phyloP scores from a whole-genome alignment of 805 yeast genomes.

The Wickerhamomyces ciferrii region DNA sequence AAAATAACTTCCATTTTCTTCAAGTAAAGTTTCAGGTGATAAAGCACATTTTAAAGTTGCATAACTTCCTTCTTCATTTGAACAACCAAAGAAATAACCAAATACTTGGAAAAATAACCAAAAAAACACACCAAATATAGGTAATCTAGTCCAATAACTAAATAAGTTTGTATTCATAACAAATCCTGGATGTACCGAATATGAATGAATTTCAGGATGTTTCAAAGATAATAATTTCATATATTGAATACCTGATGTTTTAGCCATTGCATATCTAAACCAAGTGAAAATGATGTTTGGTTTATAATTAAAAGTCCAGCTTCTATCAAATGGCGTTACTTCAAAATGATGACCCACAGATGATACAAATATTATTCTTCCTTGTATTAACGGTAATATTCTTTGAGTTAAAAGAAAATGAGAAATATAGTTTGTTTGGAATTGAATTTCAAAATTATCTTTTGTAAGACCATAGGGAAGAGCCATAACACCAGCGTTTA shows the following conservation, averaged over 20 bases:
- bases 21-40: constrained; percentile 31
- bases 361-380: constrained; percentile 55
- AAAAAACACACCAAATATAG: constrained; percentile 69
- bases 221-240: constrained; percentile 57
- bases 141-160: constrained; percentile 72
- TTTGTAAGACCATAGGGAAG: constrained; percentile 60
- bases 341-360: constrained; percentile 59
- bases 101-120: constrained; percentile 69
- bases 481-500: constrained; percentile 81
- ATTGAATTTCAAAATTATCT: constrained; percentile 72
- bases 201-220: constrained; percentile 58
- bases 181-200: constrained; percentile 79
- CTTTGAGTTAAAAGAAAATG: constrained; percentile 67
- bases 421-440: constrained; percentile 74
- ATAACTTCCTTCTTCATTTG: constrained; percentile 65
- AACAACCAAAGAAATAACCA: constrained; percentile 64
- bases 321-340: constrained; percentile 40
- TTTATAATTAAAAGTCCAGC: constrained; percentile 42
- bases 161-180: constrained; percentile 79
- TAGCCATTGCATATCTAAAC: constrained; percentile 74
- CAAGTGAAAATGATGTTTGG: constrained; percentile 74
- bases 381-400: constrained; percentile 43
- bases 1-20: constrained; percentile 67
- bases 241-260: constrained; percentile 73
- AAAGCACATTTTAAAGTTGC: constrained; percentile 62